These are phyloP conservation scores for Vigna hirtella DNA, from an alignment of 306 rosid genomes.

Conservation along the genomic window DNA sequence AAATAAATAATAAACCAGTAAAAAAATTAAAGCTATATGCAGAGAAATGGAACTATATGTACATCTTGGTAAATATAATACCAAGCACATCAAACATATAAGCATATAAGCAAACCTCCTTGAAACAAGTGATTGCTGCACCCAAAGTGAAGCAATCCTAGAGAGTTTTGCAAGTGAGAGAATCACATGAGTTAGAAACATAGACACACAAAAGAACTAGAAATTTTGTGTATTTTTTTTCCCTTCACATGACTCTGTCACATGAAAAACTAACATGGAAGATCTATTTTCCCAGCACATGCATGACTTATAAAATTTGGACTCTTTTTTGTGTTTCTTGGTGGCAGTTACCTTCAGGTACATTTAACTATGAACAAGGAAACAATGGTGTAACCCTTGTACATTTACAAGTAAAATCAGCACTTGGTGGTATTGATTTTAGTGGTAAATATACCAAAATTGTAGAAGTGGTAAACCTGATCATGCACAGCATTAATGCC, in stretches of 20 bases:
- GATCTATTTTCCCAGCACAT: not conserved
- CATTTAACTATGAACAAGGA: constrained; percentile 26
- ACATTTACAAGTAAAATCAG: constrained; percentile 57
- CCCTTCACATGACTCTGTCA: not conserved
- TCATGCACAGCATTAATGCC: not conserved
- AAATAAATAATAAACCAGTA: not conserved
- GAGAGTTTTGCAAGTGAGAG: constrained; percentile 2
- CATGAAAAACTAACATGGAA: not conserved
- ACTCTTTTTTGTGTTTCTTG: not conserved
- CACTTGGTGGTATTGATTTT: constrained; percentile 50
- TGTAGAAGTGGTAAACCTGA: constrained; percentile 27
- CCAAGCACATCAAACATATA: constrained; percentile 1
- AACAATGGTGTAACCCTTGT: constrained; percentile 11
- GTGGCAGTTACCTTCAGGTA: constrained; percentile 5
- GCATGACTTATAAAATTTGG: not conserved
- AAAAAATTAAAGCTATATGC: not conserved
- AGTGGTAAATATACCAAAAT: constrained; percentile 50
- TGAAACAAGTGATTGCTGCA: not conserved
- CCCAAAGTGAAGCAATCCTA: constrained; percentile 8
- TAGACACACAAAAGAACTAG: not conserved
- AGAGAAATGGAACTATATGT: constrained; percentile 6
- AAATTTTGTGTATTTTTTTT: not conserved
- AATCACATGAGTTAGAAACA: not conserved
- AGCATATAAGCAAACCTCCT: not conserved
- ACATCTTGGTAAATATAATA: constrained; percentile 12